Conservation (phyloP, 2,329 filamentous ascomycete species). For the Fusarium sublunatum region DNA sequence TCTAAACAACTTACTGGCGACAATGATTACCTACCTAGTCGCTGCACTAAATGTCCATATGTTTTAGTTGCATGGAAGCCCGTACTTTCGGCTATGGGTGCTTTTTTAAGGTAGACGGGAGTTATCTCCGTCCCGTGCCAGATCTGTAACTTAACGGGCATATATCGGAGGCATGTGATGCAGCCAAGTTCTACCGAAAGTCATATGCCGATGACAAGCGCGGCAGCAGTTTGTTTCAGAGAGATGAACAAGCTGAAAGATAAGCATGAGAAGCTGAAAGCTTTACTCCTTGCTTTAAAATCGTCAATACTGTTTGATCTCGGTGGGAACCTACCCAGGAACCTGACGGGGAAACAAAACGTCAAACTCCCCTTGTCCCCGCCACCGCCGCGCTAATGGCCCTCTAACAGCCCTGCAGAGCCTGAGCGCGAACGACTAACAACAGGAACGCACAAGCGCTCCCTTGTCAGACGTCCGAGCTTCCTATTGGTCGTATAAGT, state of each 20-base stretch:
- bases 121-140: background rate
- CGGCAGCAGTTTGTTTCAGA: background rate
- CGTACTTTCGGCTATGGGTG: background rate
- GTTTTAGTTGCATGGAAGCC: background rate
- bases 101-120: background rate
- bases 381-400: slow-evolving; percentile 36
- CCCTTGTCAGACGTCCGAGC: slow-evolving; percentile 21
- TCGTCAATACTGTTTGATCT: too few species aligned
- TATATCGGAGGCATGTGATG: slow-evolving; percentile 18
- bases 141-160: slow-evolving; percentile 18
- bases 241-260: background rate
- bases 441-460: slow-evolving; percentile 36
- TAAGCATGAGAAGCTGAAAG: background rate
- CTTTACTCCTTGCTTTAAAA: background rate
- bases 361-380: slow-evolving; percentile 25
- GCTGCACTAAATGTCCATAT: slow-evolving; percentile 1
- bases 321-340: too few species aligned
- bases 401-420: slow-evolving; percentile 34
- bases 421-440: slow-evolving; percentile 32
- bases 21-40: background rate
- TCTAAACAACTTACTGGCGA: slow-evolving; percentile 12
- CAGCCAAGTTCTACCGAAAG: slow-evolving; percentile 13
- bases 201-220: background rate
- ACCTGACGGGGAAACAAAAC: slow-evolving; percentile 22
- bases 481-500: slow-evolving; percentile 24